phyloP scores from a whole-genome alignment of 129 eudicot genomes.

The Calendula officinalis region DNA sequence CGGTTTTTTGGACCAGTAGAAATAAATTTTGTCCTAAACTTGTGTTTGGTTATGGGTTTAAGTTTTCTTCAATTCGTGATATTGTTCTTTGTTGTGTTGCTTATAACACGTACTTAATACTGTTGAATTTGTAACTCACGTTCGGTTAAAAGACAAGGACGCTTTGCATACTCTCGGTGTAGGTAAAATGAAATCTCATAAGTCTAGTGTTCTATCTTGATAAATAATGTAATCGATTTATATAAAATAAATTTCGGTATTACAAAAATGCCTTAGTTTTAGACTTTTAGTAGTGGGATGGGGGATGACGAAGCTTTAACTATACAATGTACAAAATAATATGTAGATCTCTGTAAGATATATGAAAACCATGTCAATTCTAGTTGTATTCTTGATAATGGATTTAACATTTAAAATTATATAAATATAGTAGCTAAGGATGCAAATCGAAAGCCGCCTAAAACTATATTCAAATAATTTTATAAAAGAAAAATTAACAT shows the following conservation, averaged over 20 bases:
- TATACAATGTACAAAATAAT: neutral
- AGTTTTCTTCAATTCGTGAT: neutral
- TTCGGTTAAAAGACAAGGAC: neutral
- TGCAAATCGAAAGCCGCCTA: neutral
- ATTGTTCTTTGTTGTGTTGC: neutral
- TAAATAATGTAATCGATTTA: neutral
- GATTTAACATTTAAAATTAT: neutral
- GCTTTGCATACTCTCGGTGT: neutral
- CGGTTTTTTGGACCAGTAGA: slow-evolving; percentile 19
- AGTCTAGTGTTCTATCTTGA: neutral
- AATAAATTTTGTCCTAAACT: slow-evolving; percentile 23
- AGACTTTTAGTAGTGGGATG: neutral
- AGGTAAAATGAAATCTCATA: neutral
- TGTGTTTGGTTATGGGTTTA: slow-evolving; percentile 1
- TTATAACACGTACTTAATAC: neutral
- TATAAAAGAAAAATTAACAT: neutral
- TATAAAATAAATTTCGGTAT: neutral
- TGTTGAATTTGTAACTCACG: neutral
- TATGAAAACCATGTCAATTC: neutral
- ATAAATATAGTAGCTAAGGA: neutral
- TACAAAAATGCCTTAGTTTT: too few species aligned
- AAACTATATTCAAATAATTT: neutral
- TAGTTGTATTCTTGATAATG: neutral
- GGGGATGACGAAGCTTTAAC: neutral
- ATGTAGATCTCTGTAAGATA: neutral